Base-by-base conservation (phyloP, 164 flowering plant species). In the Vitis rupestris region DNA sequence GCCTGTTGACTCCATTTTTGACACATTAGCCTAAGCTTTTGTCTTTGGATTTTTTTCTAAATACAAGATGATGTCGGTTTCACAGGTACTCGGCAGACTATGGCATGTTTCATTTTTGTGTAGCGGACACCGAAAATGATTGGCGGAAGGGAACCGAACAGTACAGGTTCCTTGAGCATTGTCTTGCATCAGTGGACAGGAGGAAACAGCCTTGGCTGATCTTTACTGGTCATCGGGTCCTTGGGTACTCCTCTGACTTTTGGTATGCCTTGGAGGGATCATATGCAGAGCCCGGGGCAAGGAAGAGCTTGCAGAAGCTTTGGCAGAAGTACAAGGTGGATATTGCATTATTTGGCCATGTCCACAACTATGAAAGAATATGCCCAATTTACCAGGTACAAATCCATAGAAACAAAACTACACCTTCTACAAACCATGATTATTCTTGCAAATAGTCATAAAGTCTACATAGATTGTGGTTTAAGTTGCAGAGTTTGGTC, bases 61-160 rank as follows among this genome's bases (percentile, higher is more conserved):
- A 54, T 16, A 55, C 12, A 16, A 8, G 13, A 10, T 23, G 17
- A 10, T 30, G n/a, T 11, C 23, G 44, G 27, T 23, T 23, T 23
- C 27, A 23, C 27, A 23, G 27, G 27, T 23, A 23, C 67, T 76
- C 89, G 3, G 82, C 89, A 1, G 93, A 93, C 63, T 93, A 86
- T 70, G 98, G 98, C 27, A 89, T 93, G 97, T 93, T 93, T 67
- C 93, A 59, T 58, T 90, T 93, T 75, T 93, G 98, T 70, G 76
- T 93, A 82, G 97, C 93, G 4, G 97, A 93, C 75, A 79, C 72
- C 19, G 97, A 93, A 72, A 91, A 88, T 72, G 94, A 93, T 70
- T 93, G 97, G 94, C 87, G 97, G 67, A 94, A 87, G 66, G 98
- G 97, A 31, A 65, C 94, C 3, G 97, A 93, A 61, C 98, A 93